Base-by-base conservation (phyloP, 1,139 yeast species). In the Protomyces lactucae-debilis region DNA sequence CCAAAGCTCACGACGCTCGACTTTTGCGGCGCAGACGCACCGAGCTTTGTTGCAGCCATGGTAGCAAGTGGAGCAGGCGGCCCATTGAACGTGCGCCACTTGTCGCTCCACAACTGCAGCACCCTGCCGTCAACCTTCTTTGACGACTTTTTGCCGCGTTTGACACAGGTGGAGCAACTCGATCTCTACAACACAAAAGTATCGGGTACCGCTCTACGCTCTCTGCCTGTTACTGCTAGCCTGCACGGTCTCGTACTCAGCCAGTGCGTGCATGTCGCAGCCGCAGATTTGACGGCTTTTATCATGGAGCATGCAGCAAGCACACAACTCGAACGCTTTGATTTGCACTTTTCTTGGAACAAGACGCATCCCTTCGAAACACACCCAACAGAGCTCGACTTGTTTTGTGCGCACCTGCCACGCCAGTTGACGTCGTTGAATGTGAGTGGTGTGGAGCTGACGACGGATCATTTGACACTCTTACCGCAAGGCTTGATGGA, bases 21-120 rank as follows among this genome's bases (percentile, higher is more conserved):
- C 76, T 89, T 91, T 70, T 91, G 97, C 75, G 97, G 97, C 2
- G 89, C 96, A 51, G 85, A 90, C 14, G 86, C 88, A 61, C 79
- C 79, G 59, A 77, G 74, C 32, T 88, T 88, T 72, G 84, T 84
- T 12, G 73, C 76, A n/a, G 87, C 88, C n/a, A 53, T 60, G 37
- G 12, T 16, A 4, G 39, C 23, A 10, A 87, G 89, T 72, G 77
- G 79, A 43, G 70, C 67, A 25, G 68, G 61, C 36, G 55, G 61
- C 21, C 60, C 68, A 54, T 65, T 64, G 16, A 74, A 76, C 45
- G 74, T 76, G 67, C 79, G 75, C 73, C 85, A 88, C 68, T 73
- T 91, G 14, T 88, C 96, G 0, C 83, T 91, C 72, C 96, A 91
- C 75, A 97, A 90, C 71, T 91, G 98, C 74, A 85, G 95, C 2